Evolutionary conservation across 106 monocot genomes (phyloP), one percentile per base, ranked within the genome.

Genomic region (Narthecium ossifragum): DNA sequence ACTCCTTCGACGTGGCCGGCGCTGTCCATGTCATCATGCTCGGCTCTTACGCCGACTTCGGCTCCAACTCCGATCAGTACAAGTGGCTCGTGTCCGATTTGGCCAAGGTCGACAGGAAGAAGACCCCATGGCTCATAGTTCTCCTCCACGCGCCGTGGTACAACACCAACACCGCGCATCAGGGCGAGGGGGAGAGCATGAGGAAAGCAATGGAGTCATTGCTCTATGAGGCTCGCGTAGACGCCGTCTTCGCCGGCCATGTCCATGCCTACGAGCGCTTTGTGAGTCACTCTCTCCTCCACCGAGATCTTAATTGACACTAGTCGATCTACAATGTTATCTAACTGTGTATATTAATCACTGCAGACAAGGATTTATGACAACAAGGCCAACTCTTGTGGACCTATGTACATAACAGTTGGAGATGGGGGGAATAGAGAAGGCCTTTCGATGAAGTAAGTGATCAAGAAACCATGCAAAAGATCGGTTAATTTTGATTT

Each of bases 141-240:
- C 18, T 93, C 38, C 39, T 93, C 6, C 93, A 93, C 36, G 85
- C 80, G 11, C 93, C 93, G 12, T 93, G 93, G 93, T 93, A 93
- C 38, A 93, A 83, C 51, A 88, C 88, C 8, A 89, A 93, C 29
- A 13, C 46, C 9, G 85, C 85, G 2, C 93, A 93, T 61, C 79
- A 93, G 26, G 75, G 82, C 8, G 93, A 93, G 50, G 88, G 88
- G 1, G 93, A 93, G 66, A 47, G 25, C 27, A 93, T 93, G 93
- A 76, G 93, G 64, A 56, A 51, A 30, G 79, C 74, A 28, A 63
- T 83, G 76, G 93, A 93, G 77, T 10, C 12, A 4, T 8, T 85
- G 30, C 69, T 93, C 7, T 85, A 71, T 34, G 43, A 63, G 0
- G 81, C 81, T 22, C 59, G 68, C 2, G 93, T 88, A 11, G 93